These are phyloP conservation scores for Cercospora canescens DNA, from an alignment of 2,329 filamentous ascomycete species.

Conservation along the genomic window DNA sequence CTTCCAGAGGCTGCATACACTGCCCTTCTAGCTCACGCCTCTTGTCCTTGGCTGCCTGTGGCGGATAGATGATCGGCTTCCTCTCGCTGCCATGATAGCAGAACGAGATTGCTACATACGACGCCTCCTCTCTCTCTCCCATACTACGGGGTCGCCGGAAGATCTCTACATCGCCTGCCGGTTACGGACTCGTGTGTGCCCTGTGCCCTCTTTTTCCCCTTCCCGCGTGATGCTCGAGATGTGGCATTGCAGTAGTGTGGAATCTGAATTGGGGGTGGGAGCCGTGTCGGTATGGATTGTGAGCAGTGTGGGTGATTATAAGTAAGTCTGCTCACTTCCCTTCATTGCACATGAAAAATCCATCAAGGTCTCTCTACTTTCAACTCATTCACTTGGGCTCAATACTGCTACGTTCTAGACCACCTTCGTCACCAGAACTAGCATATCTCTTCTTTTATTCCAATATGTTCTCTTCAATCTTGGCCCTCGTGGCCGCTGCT, in stretches of 20 bases:
- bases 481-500: conserved; percentile 13
- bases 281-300: not conserved
- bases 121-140: not conserved
- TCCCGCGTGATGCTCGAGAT: not conserved
- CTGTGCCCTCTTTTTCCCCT: not conserved
- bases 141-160: not conserved
- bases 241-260: not conserved
- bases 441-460: not conserved
- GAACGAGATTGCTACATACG: not conserved
- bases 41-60: conserved; percentile 12
- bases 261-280: not conserved
- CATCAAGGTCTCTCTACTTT: conserved; percentile 12
- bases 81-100: not conserved
- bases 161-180: not conserved
- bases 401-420: not conserved
- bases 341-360: not conserved
- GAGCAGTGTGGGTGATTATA: conserved; percentile 6
- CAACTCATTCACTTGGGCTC: conserved; percentile 11
- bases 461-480: conserved; percentile 18
- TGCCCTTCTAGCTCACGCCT: not conserved
- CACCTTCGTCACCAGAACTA: not conserved
- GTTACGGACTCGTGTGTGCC: not conserved
- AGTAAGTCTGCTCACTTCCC: not conserved
- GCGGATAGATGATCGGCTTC: conserved; percentile 14
- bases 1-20: not conserved